Evolutionary conservation across 2,329 filamentous ascomycete genomes (phyloP).

Genomic region (Pseudodiploospora longispora): DNA sequence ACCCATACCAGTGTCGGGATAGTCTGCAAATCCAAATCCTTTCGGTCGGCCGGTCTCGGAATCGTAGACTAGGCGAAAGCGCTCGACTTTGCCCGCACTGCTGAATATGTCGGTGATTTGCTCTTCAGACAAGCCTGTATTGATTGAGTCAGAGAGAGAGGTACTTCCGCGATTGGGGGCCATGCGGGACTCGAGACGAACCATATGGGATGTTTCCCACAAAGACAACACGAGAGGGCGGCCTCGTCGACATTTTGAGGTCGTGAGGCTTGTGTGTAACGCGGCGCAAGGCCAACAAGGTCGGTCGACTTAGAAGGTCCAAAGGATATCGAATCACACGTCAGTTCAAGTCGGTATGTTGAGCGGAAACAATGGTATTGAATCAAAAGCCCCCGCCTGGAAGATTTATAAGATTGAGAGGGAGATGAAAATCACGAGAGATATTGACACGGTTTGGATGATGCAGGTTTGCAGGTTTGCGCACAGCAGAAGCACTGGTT

Average conservation of each 20-base stretch:
- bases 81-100: conserved; percentile 80
- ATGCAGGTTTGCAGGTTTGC: too few relatives aligned
- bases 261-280: conserved; percentile 2
- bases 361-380: too few relatives aligned
- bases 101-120: conserved; percentile 92
- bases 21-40: conserved; percentile 95
- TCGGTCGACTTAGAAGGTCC: too few relatives aligned
- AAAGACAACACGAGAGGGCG: conserved; percentile 71
- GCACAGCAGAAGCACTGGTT: too few relatives aligned
- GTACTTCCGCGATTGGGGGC: background rate
- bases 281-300: too few relatives aligned
- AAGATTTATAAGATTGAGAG: background rate
- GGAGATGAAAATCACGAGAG: background rate
- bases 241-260: conserved; percentile 57
- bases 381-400: too few relatives aligned
- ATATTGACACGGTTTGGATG: too few relatives aligned
- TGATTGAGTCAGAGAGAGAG: conserved; percentile 13
- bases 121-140: conserved; percentile 84
- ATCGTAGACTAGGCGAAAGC: conserved; percentile 91
- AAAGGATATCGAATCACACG: too few relatives aligned
- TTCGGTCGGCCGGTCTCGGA: conserved; percentile 91
- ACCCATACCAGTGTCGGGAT: conserved; percentile 70
- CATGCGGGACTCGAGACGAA: conserved; percentile 24
- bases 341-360: too few relatives aligned
- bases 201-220: conserved; percentile 83